A percentile compares a stretch with the other conserved stretches of the same genome.
These are phyloP conservation scores for Cutaneotrichosporon sp. DNA, from an alignment of 1,284 basidiomycete species.

Conservation along the genomic window DNA sequence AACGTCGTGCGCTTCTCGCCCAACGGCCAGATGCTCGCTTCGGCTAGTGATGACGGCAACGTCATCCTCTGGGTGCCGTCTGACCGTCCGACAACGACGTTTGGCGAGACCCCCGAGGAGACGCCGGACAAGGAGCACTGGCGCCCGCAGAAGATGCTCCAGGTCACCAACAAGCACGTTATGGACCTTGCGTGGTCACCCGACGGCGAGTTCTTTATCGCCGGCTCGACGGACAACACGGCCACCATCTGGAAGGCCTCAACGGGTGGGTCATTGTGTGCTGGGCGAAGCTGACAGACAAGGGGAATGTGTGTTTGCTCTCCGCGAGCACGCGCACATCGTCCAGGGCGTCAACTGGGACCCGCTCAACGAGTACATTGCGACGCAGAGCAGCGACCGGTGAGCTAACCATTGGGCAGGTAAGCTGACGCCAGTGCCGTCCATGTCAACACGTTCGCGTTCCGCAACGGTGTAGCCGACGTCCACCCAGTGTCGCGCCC, in stretches of 20 bases:
- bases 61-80: constrained; percentile 93
- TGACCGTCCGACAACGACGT: constrained; percentile 69
- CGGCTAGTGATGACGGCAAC: constrained; percentile 96
- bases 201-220: constrained; percentile 86
- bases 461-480: constrained; percentile 75
- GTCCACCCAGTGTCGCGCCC: constrained; percentile 62
- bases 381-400: constrained; percentile 90
- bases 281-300: constrained; percentile 16
- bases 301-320: constrained; percentile 51
- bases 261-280: constrained; percentile 36
- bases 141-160: constrained; percentile 85
- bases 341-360: constrained; percentile 98
- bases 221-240: constrained; percentile 94
- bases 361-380: constrained; percentile 89
- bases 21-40: constrained; percentile 89
- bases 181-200: constrained; percentile 99
- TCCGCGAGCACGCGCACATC: constrained; percentile 80
- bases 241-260: constrained; percentile 59
- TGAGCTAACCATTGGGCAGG: constrained; percentile 30
- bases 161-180: constrained; percentile 85
- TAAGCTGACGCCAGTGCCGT: constrained; percentile 60
- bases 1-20: constrained; percentile 97
- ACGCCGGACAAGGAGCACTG: constrained; percentile 91
- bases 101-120: constrained; percentile 81
- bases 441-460: constrained; percentile 79